Evolutionary conservation across 78 protist species (phyloP).

Genomic region (Dictyostelium citrinum): DNA sequence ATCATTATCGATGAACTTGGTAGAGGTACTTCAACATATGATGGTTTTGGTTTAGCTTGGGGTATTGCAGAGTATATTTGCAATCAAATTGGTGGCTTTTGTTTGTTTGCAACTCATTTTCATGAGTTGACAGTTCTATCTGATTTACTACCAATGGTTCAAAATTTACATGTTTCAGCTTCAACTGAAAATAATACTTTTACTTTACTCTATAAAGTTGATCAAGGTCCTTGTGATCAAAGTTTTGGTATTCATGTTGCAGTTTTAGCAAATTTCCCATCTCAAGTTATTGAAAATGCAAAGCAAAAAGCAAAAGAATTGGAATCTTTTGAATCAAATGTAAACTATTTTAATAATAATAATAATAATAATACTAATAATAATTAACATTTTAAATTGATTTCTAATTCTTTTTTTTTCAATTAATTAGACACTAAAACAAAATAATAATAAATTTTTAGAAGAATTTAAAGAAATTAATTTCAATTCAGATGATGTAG

Average conservation of each 20-base stretch:
- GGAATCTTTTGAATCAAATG: constrained; percentile 86
- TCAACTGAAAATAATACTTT: constrained; percentile 25
- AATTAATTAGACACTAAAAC: constrained; percentile 15
- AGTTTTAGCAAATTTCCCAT: constrained; percentile 86
- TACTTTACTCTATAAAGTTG: constrained; percentile 85
- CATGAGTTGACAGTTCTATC: constrained; percentile 92
- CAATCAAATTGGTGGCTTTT: constrained; percentile 67
- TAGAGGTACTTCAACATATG: constrained; percentile 99
- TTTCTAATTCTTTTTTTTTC: background rate
- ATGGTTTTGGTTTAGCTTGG: constrained; percentile 99
- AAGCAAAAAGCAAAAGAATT: constrained; percentile 87
- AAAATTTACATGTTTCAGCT: constrained; percentile 88
- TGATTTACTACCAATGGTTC: constrained; percentile 30
- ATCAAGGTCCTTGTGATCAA: constrained; percentile 90
- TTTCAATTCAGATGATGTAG: background rate
- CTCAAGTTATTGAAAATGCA: constrained; percentile 78
- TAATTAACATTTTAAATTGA: background rate
- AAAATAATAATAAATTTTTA: constrained; percentile 37
- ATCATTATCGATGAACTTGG: constrained; percentile 99
- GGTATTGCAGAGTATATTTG: constrained; percentile 93
- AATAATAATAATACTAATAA: no score
- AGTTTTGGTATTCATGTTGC: constrained; percentile 97
- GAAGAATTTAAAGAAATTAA: constrained; percentile 54
- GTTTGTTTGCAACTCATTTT: constrained; percentile 98
- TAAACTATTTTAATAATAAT: background rate